phyloP scores from a whole-genome alignment of 257 asterid genomes.

The Paraleonurus japonicus region DNA sequence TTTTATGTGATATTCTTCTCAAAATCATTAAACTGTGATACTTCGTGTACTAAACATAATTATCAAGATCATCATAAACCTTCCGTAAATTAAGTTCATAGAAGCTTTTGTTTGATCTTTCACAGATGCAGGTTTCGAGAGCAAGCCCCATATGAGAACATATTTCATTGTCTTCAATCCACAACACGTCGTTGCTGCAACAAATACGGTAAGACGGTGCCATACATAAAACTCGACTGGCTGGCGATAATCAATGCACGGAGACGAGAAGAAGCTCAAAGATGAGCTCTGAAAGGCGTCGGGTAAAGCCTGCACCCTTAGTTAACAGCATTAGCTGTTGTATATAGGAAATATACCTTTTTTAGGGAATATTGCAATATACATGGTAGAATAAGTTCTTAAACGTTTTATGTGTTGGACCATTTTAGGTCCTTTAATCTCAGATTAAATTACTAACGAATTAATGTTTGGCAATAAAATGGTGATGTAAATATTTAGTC shows the following conservation, averaged over 20 bases:
- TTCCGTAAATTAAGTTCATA: not conserved
- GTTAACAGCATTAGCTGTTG: constrained; percentile 1
- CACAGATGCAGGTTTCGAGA: constrained; percentile 58
- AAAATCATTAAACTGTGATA: not conserved
- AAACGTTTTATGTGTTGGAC: not conserved
- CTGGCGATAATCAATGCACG: not conserved
- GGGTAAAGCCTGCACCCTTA: not conserved
- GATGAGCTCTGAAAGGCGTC: not conserved
- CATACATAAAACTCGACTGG: not conserved
- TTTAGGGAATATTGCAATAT: not conserved
- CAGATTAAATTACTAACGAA: not conserved
- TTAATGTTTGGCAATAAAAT: not conserved
- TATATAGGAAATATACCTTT: constrained; percentile 4
- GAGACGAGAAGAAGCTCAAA: not conserved
- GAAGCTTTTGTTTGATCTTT: not conserved
- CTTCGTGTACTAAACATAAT: too few relatives aligned
- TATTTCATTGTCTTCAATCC: not conserved
- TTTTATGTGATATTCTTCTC: not conserved
- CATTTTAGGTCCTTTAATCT: not conserved
- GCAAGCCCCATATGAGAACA: constrained; percentile 54
- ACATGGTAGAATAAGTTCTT: not conserved
- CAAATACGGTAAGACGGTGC: not conserved
- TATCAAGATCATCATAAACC: not conserved
- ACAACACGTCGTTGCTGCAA: not conserved
- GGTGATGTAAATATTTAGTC: not conserved